These are phyloP conservation scores for Colletotrichum cordylinicola DNA, from an alignment of 2,329 filamentous ascomycete genomes.

Conservation along the genomic window DNA sequence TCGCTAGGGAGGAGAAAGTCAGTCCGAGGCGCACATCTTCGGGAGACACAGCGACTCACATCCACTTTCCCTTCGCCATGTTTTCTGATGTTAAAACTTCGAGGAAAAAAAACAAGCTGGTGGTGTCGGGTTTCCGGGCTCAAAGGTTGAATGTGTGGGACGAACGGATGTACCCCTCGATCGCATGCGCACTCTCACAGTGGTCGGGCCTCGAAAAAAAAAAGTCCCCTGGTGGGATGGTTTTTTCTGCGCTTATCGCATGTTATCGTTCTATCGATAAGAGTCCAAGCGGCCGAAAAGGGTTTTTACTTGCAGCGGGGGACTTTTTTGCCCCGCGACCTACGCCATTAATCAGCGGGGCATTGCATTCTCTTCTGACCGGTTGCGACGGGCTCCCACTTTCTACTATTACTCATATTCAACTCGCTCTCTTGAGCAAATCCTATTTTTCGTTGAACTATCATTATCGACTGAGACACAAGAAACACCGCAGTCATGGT, in stretches of 20 bases:
- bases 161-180: background rate
- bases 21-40: background rate
- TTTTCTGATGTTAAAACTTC: conserved; percentile 22
- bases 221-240: background rate
- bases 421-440: conserved; percentile 3
- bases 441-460: background rate
- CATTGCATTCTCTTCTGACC: conserved; percentile 24
- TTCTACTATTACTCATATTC: conserved; percentile 18
- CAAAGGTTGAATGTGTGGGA: background rate
- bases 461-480: background rate
- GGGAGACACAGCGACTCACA: conserved; percentile 36
- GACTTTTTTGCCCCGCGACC: conserved; percentile 28
- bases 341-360: conserved; percentile 25
- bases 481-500: conserved; percentile 49
- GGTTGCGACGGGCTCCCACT: conserved; percentile 18
- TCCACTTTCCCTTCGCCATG: conserved; percentile 81
- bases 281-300: background rate
- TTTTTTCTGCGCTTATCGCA: background rate
- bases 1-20: conserved; percentile 52
- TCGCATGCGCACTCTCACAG: background rate
- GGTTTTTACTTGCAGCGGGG: conserved; percentile 11
- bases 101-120: background rate
- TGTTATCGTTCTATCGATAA: conserved; percentile 27
- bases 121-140: background rate
- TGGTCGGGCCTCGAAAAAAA: background rate